Conservation (phyloP, 441 rosid species). For the Flueggea neowawraea region DNA sequence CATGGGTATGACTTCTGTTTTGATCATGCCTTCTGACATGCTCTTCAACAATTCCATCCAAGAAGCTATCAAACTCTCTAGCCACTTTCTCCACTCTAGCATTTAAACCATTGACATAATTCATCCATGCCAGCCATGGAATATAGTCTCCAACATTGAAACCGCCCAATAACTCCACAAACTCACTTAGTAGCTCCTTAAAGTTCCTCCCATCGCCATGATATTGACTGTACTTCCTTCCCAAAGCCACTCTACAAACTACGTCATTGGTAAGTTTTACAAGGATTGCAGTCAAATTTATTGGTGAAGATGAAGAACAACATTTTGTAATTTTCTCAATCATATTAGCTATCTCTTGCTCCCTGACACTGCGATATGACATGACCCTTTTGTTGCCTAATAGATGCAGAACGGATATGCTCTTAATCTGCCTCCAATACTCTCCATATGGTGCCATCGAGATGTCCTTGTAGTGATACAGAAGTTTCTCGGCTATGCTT, state of each 20-base stretch:
- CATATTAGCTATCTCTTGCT: conserved; percentile 16
- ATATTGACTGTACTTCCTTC: conserved; percentile 25
- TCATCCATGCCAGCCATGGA: conserved; percentile 29
- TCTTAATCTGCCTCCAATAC: conserved; percentile 44
- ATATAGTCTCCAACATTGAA: conserved; percentile 16
- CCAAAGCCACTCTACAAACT: conserved; percentile 12
- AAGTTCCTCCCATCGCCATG: conserved; percentile 13
- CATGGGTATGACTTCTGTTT: no score
- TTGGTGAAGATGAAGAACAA: conserved; percentile 5
- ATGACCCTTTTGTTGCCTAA: conserved; percentile 30
- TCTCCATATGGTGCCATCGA: conserved; percentile 34
- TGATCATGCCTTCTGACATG: conserved; percentile 1
- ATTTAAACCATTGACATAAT: conserved; percentile 13
- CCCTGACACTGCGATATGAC: conserved; percentile 26
- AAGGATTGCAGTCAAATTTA: conserved; percentile 1
- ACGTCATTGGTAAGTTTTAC: conserved; percentile 1
- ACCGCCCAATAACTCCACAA: conserved; percentile 13
- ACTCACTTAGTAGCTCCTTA: conserved; percentile 12
- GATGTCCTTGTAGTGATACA: conserved; percentile 29
- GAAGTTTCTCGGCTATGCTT: conserved; percentile 9
- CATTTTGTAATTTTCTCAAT: conserved; percentile 4
- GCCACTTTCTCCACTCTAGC: conserved; percentile 8
- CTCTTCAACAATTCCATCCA: conserved; percentile 22
- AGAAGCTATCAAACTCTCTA: conserved; percentile 19
- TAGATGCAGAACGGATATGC: conserved; percentile 32